Evolutionary conservation across 352 stramenopile species (phyloP).

Genomic region (Globisporangium perplexum): DNA sequence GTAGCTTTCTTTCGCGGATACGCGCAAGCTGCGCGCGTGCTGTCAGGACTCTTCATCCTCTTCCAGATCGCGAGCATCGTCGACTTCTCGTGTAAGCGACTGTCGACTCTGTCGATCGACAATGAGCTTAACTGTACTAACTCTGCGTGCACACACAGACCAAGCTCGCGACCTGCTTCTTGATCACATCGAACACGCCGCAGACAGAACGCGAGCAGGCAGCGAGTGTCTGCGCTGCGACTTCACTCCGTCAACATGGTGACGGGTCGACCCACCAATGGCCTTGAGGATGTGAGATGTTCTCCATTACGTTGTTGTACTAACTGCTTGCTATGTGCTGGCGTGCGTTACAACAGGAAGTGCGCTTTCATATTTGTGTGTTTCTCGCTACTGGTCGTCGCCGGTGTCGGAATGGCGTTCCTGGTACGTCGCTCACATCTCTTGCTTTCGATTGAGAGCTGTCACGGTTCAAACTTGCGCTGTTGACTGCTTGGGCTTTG

Average conservation of each 20-base stretch:
- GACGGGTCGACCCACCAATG: not conserved
- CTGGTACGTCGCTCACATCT: slow-evolving; percentile 23
- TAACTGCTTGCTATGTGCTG: too few species aligned
- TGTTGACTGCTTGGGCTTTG: not conserved
- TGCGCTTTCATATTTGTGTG: slow-evolving; percentile 60
- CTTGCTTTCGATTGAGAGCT: not conserved
- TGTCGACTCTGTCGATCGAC: not conserved
- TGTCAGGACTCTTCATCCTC: slow-evolving; percentile 68
- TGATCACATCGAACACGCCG: slow-evolving; percentile 37
- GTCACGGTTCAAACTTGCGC: not conserved
- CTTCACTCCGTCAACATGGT: not conserved
- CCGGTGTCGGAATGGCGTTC: slow-evolving; percentile 31
- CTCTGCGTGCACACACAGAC: slow-evolving; percentile 24
- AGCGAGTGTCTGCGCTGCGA: not conserved
- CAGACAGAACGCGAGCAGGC: slow-evolving; percentile 9
- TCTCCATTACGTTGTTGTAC: too few species aligned
- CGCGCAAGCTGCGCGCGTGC: slow-evolving; percentile 40
- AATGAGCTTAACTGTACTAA: not conserved
- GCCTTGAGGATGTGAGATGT: not conserved
- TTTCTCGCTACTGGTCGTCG: slow-evolving; percentile 50
- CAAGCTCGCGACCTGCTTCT: slow-evolving; percentile 53
- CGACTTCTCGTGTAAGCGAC: slow-evolving; percentile 58
- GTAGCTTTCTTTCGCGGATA: slow-evolving; percentile 67
- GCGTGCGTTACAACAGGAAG: slow-evolving; percentile 26
- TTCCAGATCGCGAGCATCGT: slow-evolving; percentile 80